These are phyloP conservation scores for Aspergillus tubingensis DNA, from an alignment of 2,329 filamentous ascomycete genomes.

Conservation along the genomic window DNA sequence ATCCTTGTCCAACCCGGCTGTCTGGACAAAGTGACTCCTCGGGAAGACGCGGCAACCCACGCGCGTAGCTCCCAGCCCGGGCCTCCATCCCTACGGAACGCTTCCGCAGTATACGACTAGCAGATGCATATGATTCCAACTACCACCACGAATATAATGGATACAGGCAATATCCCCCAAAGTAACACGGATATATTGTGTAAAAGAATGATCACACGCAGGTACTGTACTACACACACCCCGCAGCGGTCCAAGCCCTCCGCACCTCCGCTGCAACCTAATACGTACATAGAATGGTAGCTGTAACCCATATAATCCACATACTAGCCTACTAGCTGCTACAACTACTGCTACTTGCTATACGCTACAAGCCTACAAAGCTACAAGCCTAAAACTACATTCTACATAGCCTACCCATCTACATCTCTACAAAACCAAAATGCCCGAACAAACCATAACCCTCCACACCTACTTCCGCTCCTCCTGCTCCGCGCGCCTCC, in stretches of 20 bases:
- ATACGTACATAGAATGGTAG: background rate
- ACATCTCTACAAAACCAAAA: constrained; percentile 15
- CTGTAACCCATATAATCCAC: background rate
- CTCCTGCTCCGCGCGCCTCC: constrained; percentile 63
- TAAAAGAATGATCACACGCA: background rate
- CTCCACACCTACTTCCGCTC: constrained; percentile 65
- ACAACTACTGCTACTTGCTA: background rate
- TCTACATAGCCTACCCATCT: background rate
- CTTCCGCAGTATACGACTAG: constrained; percentile 14
- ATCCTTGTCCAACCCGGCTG: background rate
- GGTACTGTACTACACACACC: background rate
- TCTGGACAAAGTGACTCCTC: background rate
- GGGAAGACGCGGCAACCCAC: constrained; percentile 25
- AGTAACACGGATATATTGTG: background rate
- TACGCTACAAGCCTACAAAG: background rate
- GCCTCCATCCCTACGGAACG: constrained; percentile 17
- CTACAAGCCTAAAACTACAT: background rate
- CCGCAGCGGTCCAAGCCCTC: constrained; percentile 1
- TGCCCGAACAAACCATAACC: constrained; percentile 25
- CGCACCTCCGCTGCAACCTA: background rate
- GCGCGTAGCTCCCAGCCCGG: constrained; percentile 14
- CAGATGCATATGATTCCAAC: background rate
- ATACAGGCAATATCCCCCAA: background rate
- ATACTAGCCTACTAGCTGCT: no score
- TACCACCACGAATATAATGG: background rate